Base-by-base conservation (phyloP, 2,329 filamentous ascomycete species). In the Harringtonia aguacate region DNA sequence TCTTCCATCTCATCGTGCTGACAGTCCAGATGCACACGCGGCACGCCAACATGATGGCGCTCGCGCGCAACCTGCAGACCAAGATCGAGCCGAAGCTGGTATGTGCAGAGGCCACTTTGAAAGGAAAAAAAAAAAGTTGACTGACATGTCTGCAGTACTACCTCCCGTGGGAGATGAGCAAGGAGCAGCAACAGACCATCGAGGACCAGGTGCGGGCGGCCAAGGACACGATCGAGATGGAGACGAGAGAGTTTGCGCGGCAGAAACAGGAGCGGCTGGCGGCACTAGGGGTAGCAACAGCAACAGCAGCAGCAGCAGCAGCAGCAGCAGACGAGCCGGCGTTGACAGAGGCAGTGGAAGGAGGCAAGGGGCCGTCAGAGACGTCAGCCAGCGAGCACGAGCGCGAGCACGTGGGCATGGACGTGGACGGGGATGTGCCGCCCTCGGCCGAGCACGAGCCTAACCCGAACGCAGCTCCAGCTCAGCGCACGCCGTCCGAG, bases 101-200 rank as follows among this genome's bases (percentile, higher is more conserved):
- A 70, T 58, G 84, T 70, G 3, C 9, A 13, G 12, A 5, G 14
- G 8, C 6, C 8, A 14, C 20, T 14, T 13, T 8, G 8, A 5
- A 8, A 13, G 12, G 20, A 6, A 2, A 24, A 5, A 21, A n/a
- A 29, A 35, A 37, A 12, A 15, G 4, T 18, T 2, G 6, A 10
- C 36, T 35, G 8, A 31, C 22, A 24, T 24, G 44, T 10, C 30
- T 10, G n/a, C 44, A 95, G 87, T 90, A 84, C 61, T 95, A 92
- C 61, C 80, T 82, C 37, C 90, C 90, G 1, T 94, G 84, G 82
- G 79, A 87, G 53, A 69, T 85, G 45, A 78, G 77, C 28, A 60
- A 67, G 6, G 70, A 76, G 36, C 83, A 95, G 59, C 77, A 89
- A 60, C 73, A 78, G 6, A 69, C 62, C 12, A 85, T 95, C 57